phyloP scores from a whole-genome alignment of 2,329 filamentous ascomycete species.

The Fusarium falciforme region DNA sequence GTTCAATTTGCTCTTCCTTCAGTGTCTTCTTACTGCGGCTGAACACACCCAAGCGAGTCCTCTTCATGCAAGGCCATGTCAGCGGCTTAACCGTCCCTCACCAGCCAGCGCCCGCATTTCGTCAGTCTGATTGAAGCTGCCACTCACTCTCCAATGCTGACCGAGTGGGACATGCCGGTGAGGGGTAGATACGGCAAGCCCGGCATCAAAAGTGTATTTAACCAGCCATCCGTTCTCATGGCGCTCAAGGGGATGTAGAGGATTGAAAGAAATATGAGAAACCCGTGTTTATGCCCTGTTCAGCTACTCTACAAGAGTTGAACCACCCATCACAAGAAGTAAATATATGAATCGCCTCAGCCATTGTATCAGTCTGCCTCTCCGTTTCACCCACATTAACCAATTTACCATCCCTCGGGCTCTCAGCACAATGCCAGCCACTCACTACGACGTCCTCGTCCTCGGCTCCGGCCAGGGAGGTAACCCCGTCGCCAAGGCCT shows the following conservation, averaged over 20 bases:
- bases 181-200: constrained; percentile 35
- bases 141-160: background rate
- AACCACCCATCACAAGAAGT: background rate
- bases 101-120: constrained; percentile 18
- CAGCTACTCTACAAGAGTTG: background rate
- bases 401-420: background rate
- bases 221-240: background rate
- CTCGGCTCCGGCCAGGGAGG: constrained; percentile 66
- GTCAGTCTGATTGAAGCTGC: constrained; percentile 36
- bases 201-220: constrained; percentile 18
- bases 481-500: constrained; percentile 60
- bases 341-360: constrained; percentile 21
- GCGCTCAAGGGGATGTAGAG: background rate
- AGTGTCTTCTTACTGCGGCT: background rate
- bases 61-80: constrained; percentile 7
- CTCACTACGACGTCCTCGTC: constrained; percentile 52
- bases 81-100: constrained; percentile 35
- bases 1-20: background rate
- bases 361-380: background rate
- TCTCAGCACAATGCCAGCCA: constrained; percentile 27
- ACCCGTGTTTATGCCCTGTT: background rate
- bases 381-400: background rate
- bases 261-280: constrained; percentile 1
- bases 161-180: constrained; percentile 23
- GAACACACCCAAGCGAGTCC: background rate